Percentiles rank a stretch among this genome's conserved stretches.
phyloP scores from a whole-genome alignment of 495 filamentous ascomycete genomes.

The Durotheca rogersii region DNA sequence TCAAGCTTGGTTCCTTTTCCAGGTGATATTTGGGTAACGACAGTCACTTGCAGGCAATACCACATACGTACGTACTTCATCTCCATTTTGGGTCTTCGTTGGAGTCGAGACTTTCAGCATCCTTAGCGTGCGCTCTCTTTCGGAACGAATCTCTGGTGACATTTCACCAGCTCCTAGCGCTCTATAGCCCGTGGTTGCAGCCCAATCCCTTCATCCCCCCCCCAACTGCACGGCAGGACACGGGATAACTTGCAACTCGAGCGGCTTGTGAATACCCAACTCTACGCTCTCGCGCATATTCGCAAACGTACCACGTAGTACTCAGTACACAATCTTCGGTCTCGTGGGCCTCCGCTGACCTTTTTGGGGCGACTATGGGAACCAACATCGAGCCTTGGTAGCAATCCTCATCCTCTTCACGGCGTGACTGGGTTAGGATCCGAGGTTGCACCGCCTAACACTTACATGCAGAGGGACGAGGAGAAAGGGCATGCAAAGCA shows the following conservation, averaged over 20 bases:
- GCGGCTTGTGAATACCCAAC: neutral
- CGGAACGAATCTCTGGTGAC: conserved; percentile 1
- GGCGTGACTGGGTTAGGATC: too few relatives aligned
- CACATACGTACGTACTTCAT: too few relatives aligned
- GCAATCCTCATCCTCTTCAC: too few relatives aligned
- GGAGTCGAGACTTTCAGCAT: conserved; percentile 7
- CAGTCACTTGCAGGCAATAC: conserved; percentile 26
- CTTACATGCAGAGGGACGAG: conserved; percentile 6
- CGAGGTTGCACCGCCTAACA: conserved; percentile 20
- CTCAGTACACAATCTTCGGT: too few relatives aligned
- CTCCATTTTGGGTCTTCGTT: conserved; percentile 4
- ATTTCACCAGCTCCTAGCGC: neutral
- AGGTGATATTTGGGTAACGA: conserved; percentile 11
- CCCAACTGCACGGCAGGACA: neutral
- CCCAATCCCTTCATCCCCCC: conserved; percentile 5
- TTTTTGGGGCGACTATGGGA: too few relatives aligned
- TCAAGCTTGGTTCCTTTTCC: conserved; percentile 15
- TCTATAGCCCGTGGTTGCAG: neutral
- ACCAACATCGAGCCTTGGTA: neutral
- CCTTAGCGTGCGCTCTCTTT: neutral
- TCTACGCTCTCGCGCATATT: too few relatives aligned
- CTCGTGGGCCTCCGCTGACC: too few relatives aligned
- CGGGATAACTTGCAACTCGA: conserved; percentile 9
- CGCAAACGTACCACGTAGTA: too few relatives aligned
- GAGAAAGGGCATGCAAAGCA: conserved; percentile 25